These are phyloP conservation scores for Kwoniella bestiolae DNA, from an alignment of 768 basidiomycete genomes.

Conservation along the genomic window DNA sequence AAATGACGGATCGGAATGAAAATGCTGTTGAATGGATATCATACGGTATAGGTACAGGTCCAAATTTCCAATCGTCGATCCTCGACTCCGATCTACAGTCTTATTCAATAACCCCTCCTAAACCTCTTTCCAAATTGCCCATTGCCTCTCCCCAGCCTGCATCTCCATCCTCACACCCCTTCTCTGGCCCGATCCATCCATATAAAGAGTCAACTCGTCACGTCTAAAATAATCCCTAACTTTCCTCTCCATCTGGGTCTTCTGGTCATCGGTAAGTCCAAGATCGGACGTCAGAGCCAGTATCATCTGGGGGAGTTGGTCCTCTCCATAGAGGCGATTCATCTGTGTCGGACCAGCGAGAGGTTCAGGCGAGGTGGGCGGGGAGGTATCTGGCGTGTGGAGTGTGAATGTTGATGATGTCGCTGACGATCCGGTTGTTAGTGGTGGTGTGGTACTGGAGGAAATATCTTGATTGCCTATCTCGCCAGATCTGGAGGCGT, in stretches of 20 bases:
- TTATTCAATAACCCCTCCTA: neutral
- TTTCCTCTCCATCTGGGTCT: neutral
- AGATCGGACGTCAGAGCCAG: neutral
- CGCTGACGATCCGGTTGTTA: neutral
- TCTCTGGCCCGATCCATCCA: neutral
- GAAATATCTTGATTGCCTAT: too few species aligned
- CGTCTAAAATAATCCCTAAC: neutral
- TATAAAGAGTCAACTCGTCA: neutral
- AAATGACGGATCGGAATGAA: too few species aligned
- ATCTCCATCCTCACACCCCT: neutral
- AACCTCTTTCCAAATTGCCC: constrained; percentile 9
- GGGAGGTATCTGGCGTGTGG: neutral
- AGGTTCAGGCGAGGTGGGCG: neutral
- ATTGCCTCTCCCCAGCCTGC: neutral
- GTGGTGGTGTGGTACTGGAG: neutral
- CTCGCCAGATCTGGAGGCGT: too few species aligned
- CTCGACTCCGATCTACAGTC: too few species aligned
- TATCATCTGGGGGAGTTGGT: neutral
- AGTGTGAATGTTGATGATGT: neutral
- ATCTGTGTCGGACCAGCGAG: neutral
- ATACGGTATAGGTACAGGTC: too few species aligned
- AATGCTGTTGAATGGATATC: too few species aligned
- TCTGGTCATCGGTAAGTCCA: neutral
- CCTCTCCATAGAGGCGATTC: neutral
- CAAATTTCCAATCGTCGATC: too few species aligned